These are phyloP conservation scores for Apophysomyces ossiformis DNA, from an alignment of 371 early-diverging fungal genomes.

Conservation along the genomic window DNA sequence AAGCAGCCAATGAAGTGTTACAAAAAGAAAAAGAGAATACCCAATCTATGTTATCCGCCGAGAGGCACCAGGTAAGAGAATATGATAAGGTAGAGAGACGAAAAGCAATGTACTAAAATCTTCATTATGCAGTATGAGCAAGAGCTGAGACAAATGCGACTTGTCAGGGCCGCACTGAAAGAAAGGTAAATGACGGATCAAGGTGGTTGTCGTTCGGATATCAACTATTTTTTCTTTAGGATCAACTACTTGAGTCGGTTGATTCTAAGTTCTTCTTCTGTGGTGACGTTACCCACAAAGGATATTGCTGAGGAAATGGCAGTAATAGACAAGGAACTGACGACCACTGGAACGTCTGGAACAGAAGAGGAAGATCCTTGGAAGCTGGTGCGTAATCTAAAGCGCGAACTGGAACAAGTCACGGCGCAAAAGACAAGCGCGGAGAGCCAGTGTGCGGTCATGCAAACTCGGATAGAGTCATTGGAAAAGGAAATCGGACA, in stretches of 20 bases:
- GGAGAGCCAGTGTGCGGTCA: slow-evolving; percentile 19
- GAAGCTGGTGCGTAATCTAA: slow-evolving; percentile 32
- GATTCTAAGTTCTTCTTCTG: slow-evolving; percentile 76
- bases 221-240: slow-evolving; percentile 13
- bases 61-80: slow-evolving; percentile 38
- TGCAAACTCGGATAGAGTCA: slow-evolving; percentile 19
- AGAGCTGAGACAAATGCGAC: slow-evolving; percentile 72
- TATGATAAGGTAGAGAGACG: not conserved
- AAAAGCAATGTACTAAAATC: not conserved
- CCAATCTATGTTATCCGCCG: slow-evolving; percentile 33
- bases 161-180: slow-evolving; percentile 77
- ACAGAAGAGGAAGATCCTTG: slow-evolving; percentile 27
- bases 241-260: slow-evolving; percentile 77
- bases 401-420: slow-evolving; percentile 17
- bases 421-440: slow-evolving; percentile 21
- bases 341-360: not conserved
- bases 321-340: not conserved
- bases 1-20: slow-evolving; percentile 49
- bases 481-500: slow-evolving; percentile 31
- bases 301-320: not conserved
- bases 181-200: slow-evolving; percentile 65
- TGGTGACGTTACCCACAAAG: slow-evolving; percentile 22
- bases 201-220: not conserved
- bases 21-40: slow-evolving; percentile 50
- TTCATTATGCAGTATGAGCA: slow-evolving; percentile 68